Evolutionary conservation across 106 monocot species (phyloP), one percentile per base, ranked within the genome.

Genomic region (Apostasia shenzhenica): DNA sequence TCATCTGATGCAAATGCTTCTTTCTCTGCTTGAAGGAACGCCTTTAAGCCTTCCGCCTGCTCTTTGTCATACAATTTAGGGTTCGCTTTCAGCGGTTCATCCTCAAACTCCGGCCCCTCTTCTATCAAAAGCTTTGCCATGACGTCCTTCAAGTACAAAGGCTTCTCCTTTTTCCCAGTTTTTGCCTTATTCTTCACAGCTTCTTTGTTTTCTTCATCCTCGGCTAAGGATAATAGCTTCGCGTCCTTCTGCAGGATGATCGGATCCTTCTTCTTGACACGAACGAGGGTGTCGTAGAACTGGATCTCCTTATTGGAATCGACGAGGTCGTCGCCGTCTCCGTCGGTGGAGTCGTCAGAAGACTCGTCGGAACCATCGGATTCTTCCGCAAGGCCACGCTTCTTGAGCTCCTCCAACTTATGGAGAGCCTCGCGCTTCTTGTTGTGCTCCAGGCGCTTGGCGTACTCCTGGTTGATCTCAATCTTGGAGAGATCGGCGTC

Each of bases 381-480:
- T 59, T 58, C 71, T 3, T 65, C 44, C 41, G 71, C 52, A 54
- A 79, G 73, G 54, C 93, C 90, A 0, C 69, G 67, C 74, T 79
- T 88, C 72, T 82, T 85, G 59, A 83, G 82, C 57, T 99, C 93
- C 65, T 93, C 73, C 8, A 72, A 74, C 14, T 78, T 64, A 43
- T 90, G 93, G 41, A 93, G 83, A 40, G 56, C 81, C 77, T 93
- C 93, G 39, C 93, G 90, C 66, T 74, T 73, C 83, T 99, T 99
- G 90, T 93, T 93, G 88, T 93, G 87, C 80, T 99, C 93, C 55
- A 88, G 77, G 6, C 85, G 82, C n/a, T 80, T 77, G 1, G 99
- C 99, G 70, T 77, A 99, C 2, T 81, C 80, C 61, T 85, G 6
- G 70, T 99, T 57, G 81, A 99, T 88, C 73, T 86, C 72, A 70